phyloP scores from a whole-genome alignment of 345 rosid species.

The Clausena lansium region DNA sequence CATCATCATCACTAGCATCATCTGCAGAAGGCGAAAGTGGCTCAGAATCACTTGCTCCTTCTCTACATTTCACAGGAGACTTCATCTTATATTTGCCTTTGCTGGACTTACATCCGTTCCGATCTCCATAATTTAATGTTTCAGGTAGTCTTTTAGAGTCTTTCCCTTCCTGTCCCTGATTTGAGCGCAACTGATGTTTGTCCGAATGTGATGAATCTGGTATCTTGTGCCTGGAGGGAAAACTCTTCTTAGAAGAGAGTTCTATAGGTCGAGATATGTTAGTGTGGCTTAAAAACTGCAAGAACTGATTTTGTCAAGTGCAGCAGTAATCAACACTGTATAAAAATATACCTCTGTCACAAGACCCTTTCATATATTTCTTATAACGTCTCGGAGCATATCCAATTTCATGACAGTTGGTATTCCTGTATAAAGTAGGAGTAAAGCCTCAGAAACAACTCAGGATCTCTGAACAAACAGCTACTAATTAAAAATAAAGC shows the following conservation, averaged over 20 bases:
- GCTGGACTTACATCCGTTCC: conserved; percentile 11
- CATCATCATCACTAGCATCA: conserved; percentile 32
- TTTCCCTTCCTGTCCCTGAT: conserved; percentile 26
- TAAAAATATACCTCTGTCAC: conserved; percentile 39
- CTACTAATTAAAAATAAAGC: conserved; percentile 7
- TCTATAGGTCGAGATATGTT: conserved; percentile 33
- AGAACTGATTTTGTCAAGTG: neutral
- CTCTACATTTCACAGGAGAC: conserved; percentile 23
- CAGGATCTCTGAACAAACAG: neutral
- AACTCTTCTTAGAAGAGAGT: conserved; percentile 37
- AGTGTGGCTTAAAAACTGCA: neutral
- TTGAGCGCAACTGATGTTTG: conserved; percentile 30
- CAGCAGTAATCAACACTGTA: conserved; percentile 11
- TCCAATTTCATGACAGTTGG: conserved; percentile 75
- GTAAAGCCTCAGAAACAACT: neutral
- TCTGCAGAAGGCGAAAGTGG: conserved; percentile 27
- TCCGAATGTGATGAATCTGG: conserved; percentile 29
- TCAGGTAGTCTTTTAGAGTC: neutral
- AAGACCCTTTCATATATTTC: conserved; percentile 31
- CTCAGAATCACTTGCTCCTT: conserved; percentile 25
- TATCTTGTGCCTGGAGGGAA: conserved; percentile 25
- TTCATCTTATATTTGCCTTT: conserved; percentile 31
- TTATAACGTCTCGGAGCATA: conserved; percentile 60
- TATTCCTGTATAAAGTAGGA: conserved; percentile 40
- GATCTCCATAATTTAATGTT: conserved; percentile 18